These are phyloP conservation scores for Russula ochroleuca DNA, from an alignment of 768 basidiomycete genomes.

Conservation along the genomic window DNA sequence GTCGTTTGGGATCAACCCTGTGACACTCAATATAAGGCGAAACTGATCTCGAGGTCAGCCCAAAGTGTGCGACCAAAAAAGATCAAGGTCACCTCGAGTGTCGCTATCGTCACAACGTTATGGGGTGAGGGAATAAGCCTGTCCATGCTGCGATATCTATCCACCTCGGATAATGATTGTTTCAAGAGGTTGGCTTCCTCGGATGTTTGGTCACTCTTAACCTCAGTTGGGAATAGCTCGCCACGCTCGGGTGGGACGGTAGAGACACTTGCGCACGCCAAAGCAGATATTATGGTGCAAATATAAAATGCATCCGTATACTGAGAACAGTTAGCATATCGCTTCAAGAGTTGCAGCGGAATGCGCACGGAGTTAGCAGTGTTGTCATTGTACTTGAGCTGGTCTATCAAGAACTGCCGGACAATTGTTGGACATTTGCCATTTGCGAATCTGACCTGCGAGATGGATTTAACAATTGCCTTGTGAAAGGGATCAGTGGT, in stretches of 20 bases:
- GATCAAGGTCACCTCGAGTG: slow-evolving; percentile 61
- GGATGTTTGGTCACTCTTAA: slow-evolving; percentile 57
- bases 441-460: slow-evolving; percentile 80
- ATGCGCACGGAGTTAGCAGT: slow-evolving; percentile 75
- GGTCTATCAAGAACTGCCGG: slow-evolving; percentile 83
- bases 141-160: slow-evolving; percentile 93
- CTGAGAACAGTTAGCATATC: slow-evolving; percentile 39
- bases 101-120: slow-evolving; percentile 88
- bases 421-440: slow-evolving; percentile 85
- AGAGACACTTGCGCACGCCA: slow-evolving; percentile 76
- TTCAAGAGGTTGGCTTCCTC: slow-evolving; percentile 70
- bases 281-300: slow-evolving; percentile 75
- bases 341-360: slow-evolving; percentile 15
- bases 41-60: slow-evolving; percentile 49
- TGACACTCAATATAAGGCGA: slow-evolving; percentile 69
- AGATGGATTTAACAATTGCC: slow-evolving; percentile 78
- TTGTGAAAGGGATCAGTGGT: slow-evolving; percentile 32
- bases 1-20: slow-evolving; percentile 74
- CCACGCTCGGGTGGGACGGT: slow-evolving; percentile 74
- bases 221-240: slow-evolving; percentile 67
- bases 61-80: neutral
- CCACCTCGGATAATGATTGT: slow-evolving; percentile 75
- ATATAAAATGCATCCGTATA: slow-evolving; percentile 91
- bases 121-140: slow-evolving; percentile 90
- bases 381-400: slow-evolving; percentile 94